phyloP scores from a whole-genome alignment of 2,329 filamentous ascomycete species.

The Cercospora zeae-maydis region DNA sequence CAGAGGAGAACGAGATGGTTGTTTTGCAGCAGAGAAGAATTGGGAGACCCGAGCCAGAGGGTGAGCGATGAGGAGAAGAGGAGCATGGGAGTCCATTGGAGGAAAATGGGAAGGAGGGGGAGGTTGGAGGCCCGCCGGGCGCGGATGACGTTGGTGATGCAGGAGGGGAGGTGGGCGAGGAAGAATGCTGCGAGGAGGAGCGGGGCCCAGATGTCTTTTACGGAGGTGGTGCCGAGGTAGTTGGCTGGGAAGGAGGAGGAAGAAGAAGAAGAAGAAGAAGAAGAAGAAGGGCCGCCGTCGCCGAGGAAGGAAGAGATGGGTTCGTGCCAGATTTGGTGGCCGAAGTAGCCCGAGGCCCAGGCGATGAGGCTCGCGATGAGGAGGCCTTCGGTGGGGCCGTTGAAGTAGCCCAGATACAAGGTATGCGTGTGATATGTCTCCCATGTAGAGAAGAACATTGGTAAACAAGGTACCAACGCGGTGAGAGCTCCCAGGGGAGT shows the following conservation, averaged over 20 bases:
- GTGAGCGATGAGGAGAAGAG: conserved; percentile 72
- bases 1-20: conserved; percentile 92
- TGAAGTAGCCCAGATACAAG: conserved; percentile 91
- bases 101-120: conserved; percentile 75
- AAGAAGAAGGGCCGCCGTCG: conserved; percentile 29
- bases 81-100: conserved; percentile 90
- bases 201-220: conserved; percentile 84
- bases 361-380: conserved; percentile 85
- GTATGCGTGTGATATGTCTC: conserved; percentile 99
- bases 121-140: conserved; percentile 70
- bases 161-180: conserved; percentile 74
- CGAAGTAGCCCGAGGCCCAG: conserved; percentile 80
- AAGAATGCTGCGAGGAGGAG: conserved; percentile 47
- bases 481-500: conserved; percentile 86
- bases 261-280: too few relatives aligned
- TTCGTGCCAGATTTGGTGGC: conserved; percentile 79
- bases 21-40: conserved; percentile 74
- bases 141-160: conserved; percentile 77
- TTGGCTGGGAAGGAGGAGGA: conserved; percentile 36
- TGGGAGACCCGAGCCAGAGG: conserved; percentile 84
- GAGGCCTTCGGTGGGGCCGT: conserved; percentile 92
- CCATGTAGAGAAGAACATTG: conserved; percentile 99
- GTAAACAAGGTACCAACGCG: conserved; percentile 81
- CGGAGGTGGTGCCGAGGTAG: conserved; percentile 66
- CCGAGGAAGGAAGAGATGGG: conserved; percentile 69